Evolutionary conservation across 192 early-diverging fungal genomes (phyloP), one percentile per base, ranked within the genome.

Genomic region (Podila clonocystis): DNA sequence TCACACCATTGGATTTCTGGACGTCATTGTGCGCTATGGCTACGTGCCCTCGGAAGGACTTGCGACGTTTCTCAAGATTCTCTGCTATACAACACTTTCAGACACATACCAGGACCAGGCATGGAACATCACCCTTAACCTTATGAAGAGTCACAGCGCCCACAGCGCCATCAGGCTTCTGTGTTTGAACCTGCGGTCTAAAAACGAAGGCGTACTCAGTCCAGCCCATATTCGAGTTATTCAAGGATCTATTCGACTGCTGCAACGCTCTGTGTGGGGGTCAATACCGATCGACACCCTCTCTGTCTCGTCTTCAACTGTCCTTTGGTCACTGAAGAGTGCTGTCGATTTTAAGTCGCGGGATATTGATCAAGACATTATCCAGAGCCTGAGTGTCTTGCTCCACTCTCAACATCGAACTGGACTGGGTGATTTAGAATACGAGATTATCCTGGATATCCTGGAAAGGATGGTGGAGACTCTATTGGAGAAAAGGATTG

Each of bases 101-200:
- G 70, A 82, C n/a, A 58, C n/a, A 3, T 82, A 72, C 70, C 69
- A 61, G 64, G 82, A 82, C 33, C 74, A 62, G 63, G 74, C 73
- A 31, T 92, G 89, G 91, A 72, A 82, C 31, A 89, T 91, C 58
- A 89, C 91, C 70, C 76, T 82, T 28, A 91, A 92, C 73, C 70
- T 93, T 36, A 74, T 93, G 63, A 84, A 83, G 52, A 90, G 89
- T 33, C 91, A 91, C 50, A 88, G 87, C 62, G 89, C 88, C 0
- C 87, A 89, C n/a, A 87, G 79, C 30, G 78, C 88, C 3, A 88
- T 91, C 26, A 73, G 85, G 55, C 83, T 85, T 2, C 62, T 93
- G 20, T 92, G 88, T 66, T 77, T 86, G 30, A 86, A 87, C 52
- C 49, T 91, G 29, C 83, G 77, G n/a, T 64, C 67, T 0, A 80